A percentile compares a stretch with the other conserved stretches of the same genome.
Evolutionary conservation across 2,329 filamentous ascomycete genomes (phyloP).

Genomic region (Fusarium sacchari): DNA sequence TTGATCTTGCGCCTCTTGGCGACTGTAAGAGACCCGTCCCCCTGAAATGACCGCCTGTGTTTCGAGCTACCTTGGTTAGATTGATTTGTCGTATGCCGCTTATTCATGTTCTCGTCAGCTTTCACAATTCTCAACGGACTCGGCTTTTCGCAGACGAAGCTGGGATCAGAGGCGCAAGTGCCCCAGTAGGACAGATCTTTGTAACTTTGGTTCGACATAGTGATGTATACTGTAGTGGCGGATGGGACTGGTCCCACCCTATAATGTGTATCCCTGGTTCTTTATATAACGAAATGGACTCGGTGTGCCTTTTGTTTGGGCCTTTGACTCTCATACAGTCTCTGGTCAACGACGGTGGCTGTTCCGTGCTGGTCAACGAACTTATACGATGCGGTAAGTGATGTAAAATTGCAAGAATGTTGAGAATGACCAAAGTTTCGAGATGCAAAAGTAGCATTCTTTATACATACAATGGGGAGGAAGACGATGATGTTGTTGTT

Average conservation of each 20-base stretch:
- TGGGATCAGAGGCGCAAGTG: constrained; percentile 43
- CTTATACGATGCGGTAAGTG: not conserved
- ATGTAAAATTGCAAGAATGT: not conserved
- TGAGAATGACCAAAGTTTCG: not conserved
- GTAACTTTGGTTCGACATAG: constrained; percentile 50
- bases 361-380: not conserved
- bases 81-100: constrained; percentile 36
- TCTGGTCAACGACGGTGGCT: not conserved
- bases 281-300: not conserved
- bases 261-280: not conserved
- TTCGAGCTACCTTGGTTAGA: constrained; percentile 41
- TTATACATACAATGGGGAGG: constrained; percentile 1
- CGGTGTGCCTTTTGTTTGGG: not conserved
- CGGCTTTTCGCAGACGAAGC: constrained; percentile 47
- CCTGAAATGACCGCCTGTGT: not conserved
- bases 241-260: not conserved
- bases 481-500: not conserved
- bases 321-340: not conserved
- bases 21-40: constrained; percentile 46
- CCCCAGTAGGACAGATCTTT: constrained; percentile 44
- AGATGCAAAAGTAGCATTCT: not conserved
- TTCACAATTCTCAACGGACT: constrained; percentile 64
- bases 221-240: not conserved
- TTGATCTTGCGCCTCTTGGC: constrained; percentile 48
- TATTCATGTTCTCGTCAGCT: constrained; percentile 28